These are phyloP conservation scores for Penicillium subrubescens DNA, from an alignment of 495 filamentous ascomycete genomes.

Conservation along the genomic window DNA sequence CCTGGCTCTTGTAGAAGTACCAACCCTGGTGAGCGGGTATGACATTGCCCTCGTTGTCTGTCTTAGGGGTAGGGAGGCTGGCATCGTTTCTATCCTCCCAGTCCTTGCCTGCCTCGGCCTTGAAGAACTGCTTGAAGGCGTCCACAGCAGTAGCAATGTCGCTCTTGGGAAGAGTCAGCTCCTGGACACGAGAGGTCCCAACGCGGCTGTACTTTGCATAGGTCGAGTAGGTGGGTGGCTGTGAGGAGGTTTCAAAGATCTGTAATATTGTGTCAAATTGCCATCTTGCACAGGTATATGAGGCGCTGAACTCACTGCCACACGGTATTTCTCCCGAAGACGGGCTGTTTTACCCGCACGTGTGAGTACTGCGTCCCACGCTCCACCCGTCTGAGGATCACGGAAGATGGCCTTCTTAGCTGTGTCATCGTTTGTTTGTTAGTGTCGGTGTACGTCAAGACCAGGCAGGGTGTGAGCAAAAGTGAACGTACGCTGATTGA, in stretches of 20 bases:
- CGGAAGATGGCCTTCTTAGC: conserved; percentile 2
- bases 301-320: conserved; percentile 28
- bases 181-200: conserved; percentile 26
- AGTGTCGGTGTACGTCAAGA: background rate
- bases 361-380: conserved; percentile 15
- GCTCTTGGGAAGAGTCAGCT: conserved; percentile 37
- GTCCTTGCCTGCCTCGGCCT: conserved; percentile 50
- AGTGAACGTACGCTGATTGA: background rate
- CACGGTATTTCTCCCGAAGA: conserved; percentile 29
- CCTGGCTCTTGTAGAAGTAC: conserved; percentile 29
- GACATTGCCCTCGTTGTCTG: conserved; percentile 26
- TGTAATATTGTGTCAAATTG: conserved; percentile 23
- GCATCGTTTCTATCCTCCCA: conserved; percentile 54
- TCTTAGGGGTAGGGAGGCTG: conserved; percentile 18
- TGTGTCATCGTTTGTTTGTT: background rate
- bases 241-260: conserved; percentile 54
- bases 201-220: conserved; percentile 38
- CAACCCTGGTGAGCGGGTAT: conserved; percentile 37
- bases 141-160: conserved; percentile 38
- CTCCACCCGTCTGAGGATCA: conserved; percentile 5
- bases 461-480: background rate
- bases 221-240: conserved; percentile 49
- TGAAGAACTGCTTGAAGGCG: conserved; percentile 59
- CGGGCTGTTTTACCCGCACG: background rate
- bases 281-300: background rate